phyloP scores from a whole-genome alignment of 179 eudicot genomes.

The Camellia oleifera region DNA sequence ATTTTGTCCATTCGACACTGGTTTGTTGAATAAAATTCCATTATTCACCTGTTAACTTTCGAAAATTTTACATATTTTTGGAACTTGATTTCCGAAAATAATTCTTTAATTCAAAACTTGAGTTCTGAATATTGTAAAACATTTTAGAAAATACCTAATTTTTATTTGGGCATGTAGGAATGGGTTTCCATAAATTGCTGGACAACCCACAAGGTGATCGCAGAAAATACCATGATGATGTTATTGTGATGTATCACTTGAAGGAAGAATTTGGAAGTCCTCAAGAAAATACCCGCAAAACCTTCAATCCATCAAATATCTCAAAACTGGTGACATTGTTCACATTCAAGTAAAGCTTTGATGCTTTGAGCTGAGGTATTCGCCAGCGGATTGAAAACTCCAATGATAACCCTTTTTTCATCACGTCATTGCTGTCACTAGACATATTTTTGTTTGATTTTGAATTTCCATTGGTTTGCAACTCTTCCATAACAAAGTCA shows the following conservation, averaged over 20 bases:
- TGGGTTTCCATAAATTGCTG: conserved; percentile 91
- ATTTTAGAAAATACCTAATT: not conserved
- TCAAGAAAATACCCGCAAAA: conserved; percentile 62
- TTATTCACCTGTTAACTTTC: too few species aligned
- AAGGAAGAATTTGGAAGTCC: conserved; percentile 76
- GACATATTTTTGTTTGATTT: too few species aligned
- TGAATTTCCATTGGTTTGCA: too few species aligned
- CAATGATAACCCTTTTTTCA: conserved; percentile 8
- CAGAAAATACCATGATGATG: conserved; percentile 94
- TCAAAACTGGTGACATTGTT: not conserved
- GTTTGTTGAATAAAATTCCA: too few species aligned
- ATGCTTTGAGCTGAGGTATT: not conserved
- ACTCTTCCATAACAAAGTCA: too few species aligned
- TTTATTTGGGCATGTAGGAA: conserved; percentile 41
- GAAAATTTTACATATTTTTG: too few species aligned
- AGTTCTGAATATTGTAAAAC: too few species aligned
- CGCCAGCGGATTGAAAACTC: not conserved
- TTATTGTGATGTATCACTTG: conserved; percentile 91
- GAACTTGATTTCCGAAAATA: too few species aligned
- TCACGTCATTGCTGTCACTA: too few species aligned
- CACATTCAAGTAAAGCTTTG: not conserved
- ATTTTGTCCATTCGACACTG: too few species aligned
- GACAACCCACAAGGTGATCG: conserved; percentile 95
- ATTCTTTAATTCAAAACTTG: too few species aligned
- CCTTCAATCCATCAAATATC: not conserved